phyloP scores from a whole-genome alignment of 148 eudicot species.

The Amaranthus hypochondriacus region DNA sequence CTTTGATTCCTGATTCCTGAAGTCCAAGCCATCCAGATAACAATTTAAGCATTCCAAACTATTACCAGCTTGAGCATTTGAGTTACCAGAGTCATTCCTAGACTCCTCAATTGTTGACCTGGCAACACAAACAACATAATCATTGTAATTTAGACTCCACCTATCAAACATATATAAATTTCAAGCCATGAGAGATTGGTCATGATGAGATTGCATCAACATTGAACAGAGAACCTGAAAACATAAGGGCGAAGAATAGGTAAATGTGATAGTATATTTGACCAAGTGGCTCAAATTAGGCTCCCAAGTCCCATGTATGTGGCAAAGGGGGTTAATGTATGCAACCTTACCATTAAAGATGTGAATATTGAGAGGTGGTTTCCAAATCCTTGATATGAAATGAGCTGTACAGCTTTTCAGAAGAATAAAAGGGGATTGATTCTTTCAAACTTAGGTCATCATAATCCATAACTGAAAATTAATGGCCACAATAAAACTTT shows the following conservation, averaged over 20 bases:
- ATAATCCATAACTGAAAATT: too few species aligned
- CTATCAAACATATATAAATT: not conserved
- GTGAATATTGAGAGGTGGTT: too few species aligned
- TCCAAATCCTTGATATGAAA: too few species aligned
- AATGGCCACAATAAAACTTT: too few species aligned
- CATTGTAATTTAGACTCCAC: not conserved
- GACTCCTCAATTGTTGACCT: slow-evolving; percentile 50
- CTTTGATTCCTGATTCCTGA: slow-evolving; percentile 21
- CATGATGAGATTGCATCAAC: not conserved
- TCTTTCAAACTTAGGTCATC: too few species aligned
- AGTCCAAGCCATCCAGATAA: slow-evolving; percentile 29
- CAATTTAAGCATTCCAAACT: slow-evolving; percentile 24
- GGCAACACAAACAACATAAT: slow-evolving; percentile 25
- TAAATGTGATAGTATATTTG: not conserved
- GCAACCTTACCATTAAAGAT: too few species aligned
- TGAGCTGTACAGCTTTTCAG: too few species aligned
- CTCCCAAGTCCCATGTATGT: too few species aligned
- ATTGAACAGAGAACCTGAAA: not conserved
- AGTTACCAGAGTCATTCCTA: slow-evolving; percentile 29
- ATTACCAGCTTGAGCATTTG: slow-evolving; percentile 24
- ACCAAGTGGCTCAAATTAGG: too few species aligned
- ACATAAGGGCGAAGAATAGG: not conserved
- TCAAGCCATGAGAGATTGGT: not conserved
- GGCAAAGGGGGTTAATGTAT: too few species aligned
- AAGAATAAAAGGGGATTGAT: too few species aligned